Percentiles rank a stretch among this genome's conserved stretches.
Conservation (phyloP, 2,329 filamentous ascomycete genomes). For the Lachnellula willkommii region DNA sequence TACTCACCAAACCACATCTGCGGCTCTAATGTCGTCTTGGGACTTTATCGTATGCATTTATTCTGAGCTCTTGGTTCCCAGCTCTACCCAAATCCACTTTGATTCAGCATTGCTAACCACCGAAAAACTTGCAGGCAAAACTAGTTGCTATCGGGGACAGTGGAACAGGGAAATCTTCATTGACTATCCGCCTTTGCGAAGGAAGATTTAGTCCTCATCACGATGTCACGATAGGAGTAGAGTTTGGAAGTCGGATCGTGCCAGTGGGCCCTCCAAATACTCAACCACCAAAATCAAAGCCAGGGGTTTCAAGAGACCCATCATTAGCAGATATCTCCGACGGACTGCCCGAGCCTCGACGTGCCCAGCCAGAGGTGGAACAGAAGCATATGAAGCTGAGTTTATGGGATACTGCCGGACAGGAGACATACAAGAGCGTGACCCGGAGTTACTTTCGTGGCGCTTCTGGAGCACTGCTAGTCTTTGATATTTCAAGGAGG, state of each 20-base stretch:
- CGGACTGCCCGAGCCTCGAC: conserved; percentile 51
- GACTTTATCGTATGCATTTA: conserved; percentile 65
- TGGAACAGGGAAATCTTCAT: conserved; percentile 89
- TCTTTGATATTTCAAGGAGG: conserved; percentile 88
- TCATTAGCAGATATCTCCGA: conserved; percentile 27
- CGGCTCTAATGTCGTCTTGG: conserved; percentile 60
- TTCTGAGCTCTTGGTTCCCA: too few relatives aligned
- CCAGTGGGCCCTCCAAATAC: conserved; percentile 76
- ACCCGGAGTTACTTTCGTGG: conserved; percentile 74
- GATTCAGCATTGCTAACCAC: neutral
- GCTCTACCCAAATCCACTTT: neutral
- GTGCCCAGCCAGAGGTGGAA: conserved; percentile 30
- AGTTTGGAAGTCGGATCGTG: conserved; percentile 90
- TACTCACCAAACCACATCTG: conserved; percentile 1
- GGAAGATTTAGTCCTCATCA: conserved; percentile 90
- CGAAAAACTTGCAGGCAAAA: conserved; percentile 55
- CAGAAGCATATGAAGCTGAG: conserved; percentile 87
- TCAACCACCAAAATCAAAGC: conserved; percentile 43
- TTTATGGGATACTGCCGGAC: conserved; percentile 92
- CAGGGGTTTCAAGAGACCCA: conserved; percentile 26
- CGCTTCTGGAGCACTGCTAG: conserved; percentile 70
- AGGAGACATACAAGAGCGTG: conserved; percentile 96
- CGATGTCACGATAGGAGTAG: conserved; percentile 97
- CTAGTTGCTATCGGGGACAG: conserved; percentile 97
- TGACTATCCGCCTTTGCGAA: conserved; percentile 94